phyloP scores from a whole-genome alignment of 1,139 yeast genomes.

The Candida frijolesensis region DNA sequence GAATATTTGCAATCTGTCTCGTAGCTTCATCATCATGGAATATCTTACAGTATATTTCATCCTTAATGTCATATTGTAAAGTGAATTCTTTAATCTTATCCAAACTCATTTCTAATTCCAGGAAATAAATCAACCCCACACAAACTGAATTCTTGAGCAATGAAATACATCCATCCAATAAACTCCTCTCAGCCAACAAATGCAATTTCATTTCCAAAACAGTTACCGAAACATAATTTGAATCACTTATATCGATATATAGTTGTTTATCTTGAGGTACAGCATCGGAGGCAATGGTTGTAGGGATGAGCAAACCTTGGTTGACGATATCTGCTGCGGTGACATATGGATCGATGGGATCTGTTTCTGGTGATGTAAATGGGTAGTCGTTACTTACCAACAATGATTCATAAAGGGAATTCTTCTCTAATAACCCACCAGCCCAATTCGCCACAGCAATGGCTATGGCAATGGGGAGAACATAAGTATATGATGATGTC shows the following conservation, averaged over 20 bases:
- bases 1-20: slow-evolving; percentile 2
- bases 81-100: slow-evolving; percentile 45
- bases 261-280: slow-evolving; percentile 19
- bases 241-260: slow-evolving; percentile 41
- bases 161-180: slow-evolving; percentile 60
- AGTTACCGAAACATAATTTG: slow-evolving; percentile 37
- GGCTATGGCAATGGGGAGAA: slow-evolving; percentile 58
- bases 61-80: slow-evolving; percentile 27
- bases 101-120: slow-evolving; percentile 55
- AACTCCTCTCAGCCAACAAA: slow-evolving; percentile 40
- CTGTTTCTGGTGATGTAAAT: slow-evolving; percentile 48
- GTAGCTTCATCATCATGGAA: slow-evolving; percentile 14
- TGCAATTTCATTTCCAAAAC: slow-evolving; percentile 36
- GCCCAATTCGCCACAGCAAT: slow-evolving; percentile 63
- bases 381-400: slow-evolving; percentile 57
- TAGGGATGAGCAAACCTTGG: slow-evolving; percentile 13
- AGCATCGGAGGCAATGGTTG: slow-evolving; percentile 1
- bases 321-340: slow-evolving; percentile 43
- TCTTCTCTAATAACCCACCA: slow-evolving; percentile 54
- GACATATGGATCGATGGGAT: slow-evolving; percentile 36
- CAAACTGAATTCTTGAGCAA: slow-evolving; percentile 39
- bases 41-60: slow-evolving; percentile 38
- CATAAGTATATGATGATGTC: slow-evolving; percentile 63
- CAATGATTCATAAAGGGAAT: slow-evolving; percentile 54
- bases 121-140: slow-evolving; percentile 53